Base-by-base conservation (phyloP, 2,329 filamentous ascomycete species). In the Monosporascus sp. region DNA sequence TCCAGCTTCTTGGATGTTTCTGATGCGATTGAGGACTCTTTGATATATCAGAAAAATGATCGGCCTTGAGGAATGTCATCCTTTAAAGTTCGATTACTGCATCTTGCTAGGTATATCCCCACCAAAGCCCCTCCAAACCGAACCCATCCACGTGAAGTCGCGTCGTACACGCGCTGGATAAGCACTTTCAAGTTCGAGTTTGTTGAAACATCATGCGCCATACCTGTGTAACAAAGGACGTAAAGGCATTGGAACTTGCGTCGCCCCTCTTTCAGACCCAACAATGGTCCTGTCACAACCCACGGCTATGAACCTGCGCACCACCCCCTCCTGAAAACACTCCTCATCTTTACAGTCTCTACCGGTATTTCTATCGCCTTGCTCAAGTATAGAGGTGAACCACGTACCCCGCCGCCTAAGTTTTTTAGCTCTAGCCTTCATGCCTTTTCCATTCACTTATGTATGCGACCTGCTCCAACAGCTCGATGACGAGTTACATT, bases 401-500 rank as follows among this genome's bases (percentile, higher is more conserved):
- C 40, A 9, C 40, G 40, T 43, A 14, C 40, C 11, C 31, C 7
- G 1, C 31, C 31, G 31, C 31, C 9, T 14, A 35, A 35, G 31
- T 35, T 35, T 9, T 35, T 35, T 14, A 35, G 11, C 31, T 35
- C 31, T 35, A 35, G 31, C 31, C 31, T 35, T 49, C 50, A 69
- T 69, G 85, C 77, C 84, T 20, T 77, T 91, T 58, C 76, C 75
- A 1, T 96, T 94, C 68, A 72, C 77, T n/a, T 75, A 80, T 55
- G 73, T 95, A 46, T 93, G 89, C 73, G 82, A 88, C 56, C 75
- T 96, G 4, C 77, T 96, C 44, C 84, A 91, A 56, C 72, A 78
- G 24, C 76, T 91, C 17, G 84, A 91, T 2, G 68, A 72, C 55
- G 68, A 70, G 43, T 45, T 52, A 45, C 68, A 72, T 5, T 69